Conservation (phyloP, 2,329 filamentous ascomycete species). For the Penicillium verrucosum region DNA sequence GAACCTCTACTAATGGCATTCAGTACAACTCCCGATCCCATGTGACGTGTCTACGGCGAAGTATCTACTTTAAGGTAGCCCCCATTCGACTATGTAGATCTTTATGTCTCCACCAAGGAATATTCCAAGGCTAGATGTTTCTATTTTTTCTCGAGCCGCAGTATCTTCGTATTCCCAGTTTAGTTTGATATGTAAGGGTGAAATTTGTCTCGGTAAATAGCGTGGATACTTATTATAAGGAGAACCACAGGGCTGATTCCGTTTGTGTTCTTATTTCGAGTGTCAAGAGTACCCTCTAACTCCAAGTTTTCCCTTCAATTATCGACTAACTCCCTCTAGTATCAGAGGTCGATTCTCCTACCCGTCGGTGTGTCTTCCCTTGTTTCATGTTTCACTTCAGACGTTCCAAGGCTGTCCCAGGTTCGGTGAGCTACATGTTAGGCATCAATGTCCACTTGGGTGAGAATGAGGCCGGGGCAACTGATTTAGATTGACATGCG, state of each 20-base stretch:
- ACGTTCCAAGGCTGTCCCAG: not conserved
- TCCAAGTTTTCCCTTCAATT: not conserved
- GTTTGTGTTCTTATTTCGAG: not conserved
- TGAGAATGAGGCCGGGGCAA: not conserved
- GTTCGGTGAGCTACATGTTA: not conserved
- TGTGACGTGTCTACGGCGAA: not conserved
- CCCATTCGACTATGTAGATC: not conserved
- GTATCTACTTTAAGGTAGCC: not conserved
- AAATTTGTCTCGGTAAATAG: not conserved
- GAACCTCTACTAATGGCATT: not conserved
- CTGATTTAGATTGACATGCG: not conserved
- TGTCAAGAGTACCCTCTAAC: too few species aligned
- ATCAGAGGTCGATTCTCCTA: not conserved
- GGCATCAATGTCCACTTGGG: not conserved
- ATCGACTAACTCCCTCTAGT: not conserved
- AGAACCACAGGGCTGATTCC: not conserved
- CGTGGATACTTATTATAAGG: not conserved
- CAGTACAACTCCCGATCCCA: not conserved
- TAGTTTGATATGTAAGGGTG: not conserved
- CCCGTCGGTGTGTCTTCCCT: not conserved
- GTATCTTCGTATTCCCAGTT: not conserved
- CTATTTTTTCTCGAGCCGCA: not conserved
- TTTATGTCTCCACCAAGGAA: not conserved
- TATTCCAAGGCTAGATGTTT: not conserved
- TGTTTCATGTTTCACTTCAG: not conserved